phyloP scores from a whole-genome alignment of 129 eudicot species.

The Saussurea involucrata region DNA sequence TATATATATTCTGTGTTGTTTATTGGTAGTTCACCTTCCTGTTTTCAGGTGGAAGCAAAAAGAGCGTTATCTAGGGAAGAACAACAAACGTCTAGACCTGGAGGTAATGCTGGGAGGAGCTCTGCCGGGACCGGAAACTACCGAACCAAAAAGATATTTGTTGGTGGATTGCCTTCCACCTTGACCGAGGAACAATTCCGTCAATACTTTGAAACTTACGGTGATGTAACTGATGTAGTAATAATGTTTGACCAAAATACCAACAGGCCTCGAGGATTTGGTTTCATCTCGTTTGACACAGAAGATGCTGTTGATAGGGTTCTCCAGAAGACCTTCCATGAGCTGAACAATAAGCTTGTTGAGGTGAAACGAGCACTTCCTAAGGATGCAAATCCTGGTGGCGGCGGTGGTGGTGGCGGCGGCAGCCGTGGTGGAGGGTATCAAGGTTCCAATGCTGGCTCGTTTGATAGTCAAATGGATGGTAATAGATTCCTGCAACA shows the following conservation, averaged over 20 bases:
- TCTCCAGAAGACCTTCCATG: slow-evolving; percentile 41
- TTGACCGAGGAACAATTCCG: slow-evolving; percentile 46
- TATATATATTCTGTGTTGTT: neutral
- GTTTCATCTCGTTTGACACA: slow-evolving; percentile 55
- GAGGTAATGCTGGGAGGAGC: slow-evolving; percentile 31
- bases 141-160: slow-evolving; percentile 66
- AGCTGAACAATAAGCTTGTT: slow-evolving; percentile 40
- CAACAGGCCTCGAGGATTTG: slow-evolving; percentile 66
- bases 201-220: slow-evolving; percentile 44
- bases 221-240: slow-evolving; percentile 43
- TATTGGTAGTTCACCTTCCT: neutral
- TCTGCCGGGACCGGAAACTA: slow-evolving; percentile 34
- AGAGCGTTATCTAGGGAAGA: slow-evolving; percentile 61
- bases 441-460: slow-evolving; percentile 18
- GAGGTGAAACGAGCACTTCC: slow-evolving; percentile 59
- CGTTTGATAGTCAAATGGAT: slow-evolving; percentile 30
- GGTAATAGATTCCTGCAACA: slow-evolving; percentile 35
- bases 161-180: slow-evolving; percentile 66
- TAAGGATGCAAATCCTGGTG: slow-evolving; percentile 40
- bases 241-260: slow-evolving; percentile 66
- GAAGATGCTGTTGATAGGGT: slow-evolving; percentile 72
- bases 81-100: slow-evolving; percentile 39
- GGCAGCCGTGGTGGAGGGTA: slow-evolving; percentile 1
- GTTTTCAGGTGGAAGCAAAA: slow-evolving; percentile 63
- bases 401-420: slow-evolving; percentile 23